A percentile compares a stretch with the other conserved stretches of the same genome.
Conservation (phyloP, 345 rosid genomes). For the Salix udensis region DNA sequence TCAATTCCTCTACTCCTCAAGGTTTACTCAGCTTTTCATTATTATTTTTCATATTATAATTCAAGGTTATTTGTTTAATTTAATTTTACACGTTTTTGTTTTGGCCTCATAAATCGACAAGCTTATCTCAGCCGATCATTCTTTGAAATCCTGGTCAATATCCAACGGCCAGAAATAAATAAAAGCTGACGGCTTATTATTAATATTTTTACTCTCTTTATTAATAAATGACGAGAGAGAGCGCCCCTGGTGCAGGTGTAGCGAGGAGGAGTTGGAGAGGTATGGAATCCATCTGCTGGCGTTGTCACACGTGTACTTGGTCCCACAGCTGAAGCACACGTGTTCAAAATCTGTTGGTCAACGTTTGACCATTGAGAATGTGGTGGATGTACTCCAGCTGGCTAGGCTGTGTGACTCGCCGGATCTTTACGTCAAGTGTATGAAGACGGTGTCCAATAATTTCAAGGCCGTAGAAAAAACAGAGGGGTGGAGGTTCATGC, state of each 20-base stretch:
- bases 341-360: constrained; percentile 45
- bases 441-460: constrained; percentile 44
- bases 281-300: constrained; percentile 71
- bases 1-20: constrained; percentile 55
- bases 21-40: constrained; percentile 36
- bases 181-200: constrained; percentile 1
- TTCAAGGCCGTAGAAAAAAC: constrained; percentile 58
- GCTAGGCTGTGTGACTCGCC: constrained; percentile 78
- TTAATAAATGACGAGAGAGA: constrained; percentile 15
- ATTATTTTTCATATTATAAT: background rate
- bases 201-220: background rate
- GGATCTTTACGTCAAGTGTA: constrained; percentile 57
- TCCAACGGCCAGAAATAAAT: constrained; percentile 14
- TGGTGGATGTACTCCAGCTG: constrained; percentile 72
- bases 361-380: constrained; percentile 59
- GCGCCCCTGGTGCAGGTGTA: constrained; percentile 38
- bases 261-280: constrained; percentile 57
- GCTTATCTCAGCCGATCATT: constrained; percentile 12
- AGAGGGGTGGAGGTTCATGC: constrained; percentile 83
- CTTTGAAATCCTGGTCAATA: constrained; percentile 8
- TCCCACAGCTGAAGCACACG: constrained; percentile 61
- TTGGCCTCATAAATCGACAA: no score
- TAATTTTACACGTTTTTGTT: background rate
- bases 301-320: constrained; percentile 69
- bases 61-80: background rate